Evolutionary conservation across 2,329 filamentous ascomycete genomes (phyloP), one percentile per base, ranked within the genome.

Genomic region (Dactylella cylindrospora): DNA sequence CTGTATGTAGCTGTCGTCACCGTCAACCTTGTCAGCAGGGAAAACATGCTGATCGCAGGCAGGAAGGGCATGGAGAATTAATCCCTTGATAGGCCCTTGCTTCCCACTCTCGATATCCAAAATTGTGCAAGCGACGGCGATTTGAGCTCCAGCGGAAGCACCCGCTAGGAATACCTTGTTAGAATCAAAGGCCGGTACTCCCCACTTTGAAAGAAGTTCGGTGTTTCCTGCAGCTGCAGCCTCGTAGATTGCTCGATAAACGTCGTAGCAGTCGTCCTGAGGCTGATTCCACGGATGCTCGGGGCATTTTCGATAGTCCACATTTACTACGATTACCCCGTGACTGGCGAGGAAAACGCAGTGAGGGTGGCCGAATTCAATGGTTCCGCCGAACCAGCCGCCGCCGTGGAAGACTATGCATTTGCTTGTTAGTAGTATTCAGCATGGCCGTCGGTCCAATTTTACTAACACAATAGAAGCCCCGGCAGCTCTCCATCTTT

Each of bases 331-430:
- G 12, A 55, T 28, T 10, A 55, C 57, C n/a, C 52, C 52, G 31
- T 64, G 49, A 10, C 40, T 49, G 12, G 57, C 43, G 43, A 55
- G 54, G 46, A 44, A 55, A 23, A 64, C 43, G 13, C 49, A 64
- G 22, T 64, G 49, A 3, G 49, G 43, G 28, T 54, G 49, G 5
- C 57, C 57, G n/a, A 64, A 64, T 1, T 64, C 57, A 3, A 35
- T 1, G 2, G 17, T 51, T 22, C 57, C 57, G 10, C 29, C 44
- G 1, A 55, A 8, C 57, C 57, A 64, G 10, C 57, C 57, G 50
- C 57, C 57, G 22, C 57, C 57, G 25, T 64, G 57, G 43, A 64
- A 39, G 38, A 39, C 49, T 64, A 6, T 31, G 10, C 32, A 32
- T 40, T n/a, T 5, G 17, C 10, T 9, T 39, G 19, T 3, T 50